Evolutionary conservation across 1,284 basidiomycete species (phyloP), one percentile per base, ranked within the genome.

Genomic region (Trichosporon asahii): DNA sequence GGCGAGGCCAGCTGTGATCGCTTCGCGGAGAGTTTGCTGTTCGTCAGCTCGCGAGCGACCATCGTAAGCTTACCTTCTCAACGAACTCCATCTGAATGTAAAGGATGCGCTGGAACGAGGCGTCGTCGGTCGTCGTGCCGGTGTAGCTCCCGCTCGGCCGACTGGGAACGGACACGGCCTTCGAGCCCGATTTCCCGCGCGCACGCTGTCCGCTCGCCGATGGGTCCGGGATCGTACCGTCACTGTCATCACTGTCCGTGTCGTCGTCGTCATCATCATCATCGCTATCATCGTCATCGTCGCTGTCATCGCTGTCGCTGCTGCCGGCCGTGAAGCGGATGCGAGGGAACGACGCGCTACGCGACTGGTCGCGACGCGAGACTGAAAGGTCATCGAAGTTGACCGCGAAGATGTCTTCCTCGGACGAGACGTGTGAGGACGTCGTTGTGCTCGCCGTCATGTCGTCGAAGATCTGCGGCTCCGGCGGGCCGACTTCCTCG

Each of bases 1-100:
- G 0, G 87, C 86, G 2, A 96, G 84, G 0, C 91, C 91, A 74
- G 93, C 90, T 18, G 90, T 89, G 61, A 96, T 89, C 33, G 90
- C 86, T 89, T 94, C 77, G 9, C 79, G 74, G 2, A 81, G 70
- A 0, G 79, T 81, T 73, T 81, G 79, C 76, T 79, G 44, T 5
- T 2, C 9, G 27, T 61, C 15, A 60, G 55, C 31, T 64, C 57
- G 31, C 67, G 63, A 65, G 6, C 12, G 44, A 11, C 15, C 11
- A 18, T 14, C 23, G 15, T 23, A n/a, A 57, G 66, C 75, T 60
- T n/a, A 77, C 78, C 72, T 83, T 83, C 70, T 83, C 82, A 6
- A 83, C 82, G 70, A 81, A 83, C 73, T 84, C 82, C 82, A 84
- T 84, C 71, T 81, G 80, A 60, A 84, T 84, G 67, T 83, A 84